phyloP scores from a whole-genome alignment of 495 filamentous ascomycete genomes.

The Pyronema domesticum region DNA sequence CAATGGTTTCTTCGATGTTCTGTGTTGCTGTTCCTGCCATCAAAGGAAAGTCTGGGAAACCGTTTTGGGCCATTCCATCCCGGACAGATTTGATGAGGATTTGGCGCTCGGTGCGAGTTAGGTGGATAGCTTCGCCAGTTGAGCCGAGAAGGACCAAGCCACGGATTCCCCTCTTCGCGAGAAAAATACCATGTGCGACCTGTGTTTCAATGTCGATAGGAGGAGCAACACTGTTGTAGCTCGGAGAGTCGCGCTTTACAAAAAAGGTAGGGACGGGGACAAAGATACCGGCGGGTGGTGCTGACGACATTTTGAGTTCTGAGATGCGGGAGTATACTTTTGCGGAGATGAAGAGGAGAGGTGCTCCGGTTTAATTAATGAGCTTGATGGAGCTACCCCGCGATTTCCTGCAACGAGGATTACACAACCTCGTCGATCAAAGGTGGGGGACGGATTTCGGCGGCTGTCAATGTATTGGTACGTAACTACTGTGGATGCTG shows the following conservation, averaged over 20 bases:
- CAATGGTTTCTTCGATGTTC: conserved; percentile 43
- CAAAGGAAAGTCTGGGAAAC: conserved; percentile 43
- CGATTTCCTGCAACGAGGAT: too few species aligned
- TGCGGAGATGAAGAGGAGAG: not conserved
- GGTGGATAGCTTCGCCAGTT: conserved; percentile 52
- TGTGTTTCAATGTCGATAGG: conserved; percentile 41
- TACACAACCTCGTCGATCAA: too few species aligned
- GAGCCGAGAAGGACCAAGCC: conserved; percentile 50
- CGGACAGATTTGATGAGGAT: conserved; percentile 38
- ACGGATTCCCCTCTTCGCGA: conserved; percentile 42
- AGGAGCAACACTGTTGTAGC: conserved; percentile 16
- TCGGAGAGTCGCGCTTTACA: conserved; percentile 26
- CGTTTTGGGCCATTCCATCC: conserved; percentile 34
- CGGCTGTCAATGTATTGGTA: too few species aligned
- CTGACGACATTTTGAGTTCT: not conserved
- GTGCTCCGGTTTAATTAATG: conserved; percentile 1
- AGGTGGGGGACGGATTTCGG: too few species aligned
- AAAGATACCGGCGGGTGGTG: conserved; percentile 29
- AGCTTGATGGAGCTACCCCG: not conserved
- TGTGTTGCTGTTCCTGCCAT: conserved; percentile 51
- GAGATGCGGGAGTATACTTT: too few species aligned
- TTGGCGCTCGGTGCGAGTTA: conserved; percentile 40
- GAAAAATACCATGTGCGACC: conserved; percentile 40
- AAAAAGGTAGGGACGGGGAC: conserved; percentile 38
- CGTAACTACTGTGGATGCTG: too few species aligned